phyloP scores from a whole-genome alignment of 441 rosid species.

The Croton setiger region DNA sequence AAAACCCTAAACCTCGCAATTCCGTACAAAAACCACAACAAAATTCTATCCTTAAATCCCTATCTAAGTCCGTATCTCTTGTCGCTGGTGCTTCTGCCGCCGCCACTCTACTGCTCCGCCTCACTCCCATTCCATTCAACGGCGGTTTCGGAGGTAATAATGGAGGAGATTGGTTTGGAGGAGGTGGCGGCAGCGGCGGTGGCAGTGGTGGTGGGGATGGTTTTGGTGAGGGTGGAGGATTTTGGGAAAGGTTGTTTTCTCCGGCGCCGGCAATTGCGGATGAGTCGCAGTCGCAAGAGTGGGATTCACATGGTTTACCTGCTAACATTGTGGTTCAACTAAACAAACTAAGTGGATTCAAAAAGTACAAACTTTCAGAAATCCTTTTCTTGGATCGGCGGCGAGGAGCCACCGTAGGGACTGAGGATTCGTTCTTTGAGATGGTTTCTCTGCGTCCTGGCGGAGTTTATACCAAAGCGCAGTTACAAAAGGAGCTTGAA shows the following conservation, averaged over 20 bases:
- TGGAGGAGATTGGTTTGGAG: slow-evolving; percentile 26
- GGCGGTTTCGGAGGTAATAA: slow-evolving; percentile 9
- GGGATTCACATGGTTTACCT: slow-evolving; percentile 93
- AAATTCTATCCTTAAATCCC: slow-evolving; percentile 26
- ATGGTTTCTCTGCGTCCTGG: slow-evolving; percentile 88
- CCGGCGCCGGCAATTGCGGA: slow-evolving; percentile 57
- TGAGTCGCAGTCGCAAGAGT: slow-evolving; percentile 64
- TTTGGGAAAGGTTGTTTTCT: slow-evolving; percentile 51
- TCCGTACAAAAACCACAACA: neutral
- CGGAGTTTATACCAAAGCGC: slow-evolving; percentile 78
- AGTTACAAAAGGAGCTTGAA: slow-evolving; percentile 84
- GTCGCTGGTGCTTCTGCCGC: slow-evolving; percentile 48
- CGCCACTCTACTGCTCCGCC: slow-evolving; percentile 37
- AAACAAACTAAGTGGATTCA: slow-evolving; percentile 74
- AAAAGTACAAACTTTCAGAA: slow-evolving; percentile 76
- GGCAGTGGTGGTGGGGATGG: slow-evolving; percentile 32
- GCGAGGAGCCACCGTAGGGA: slow-evolving; percentile 55
- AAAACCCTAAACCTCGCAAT: slow-evolving; percentile 34
- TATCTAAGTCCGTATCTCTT: slow-evolving; percentile 39
- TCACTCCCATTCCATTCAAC: slow-evolving; percentile 24
- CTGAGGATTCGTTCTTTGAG: slow-evolving; percentile 92
- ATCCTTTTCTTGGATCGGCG: slow-evolving; percentile 69
- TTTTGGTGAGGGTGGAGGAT: slow-evolving; percentile 35
- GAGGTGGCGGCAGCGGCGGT: slow-evolving; percentile 37
- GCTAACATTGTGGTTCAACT: slow-evolving; percentile 76